Evolutionary conservation across 768 basidiomycete species (phyloP).

Genomic region (Sporobolomyces phaffii): DNA sequence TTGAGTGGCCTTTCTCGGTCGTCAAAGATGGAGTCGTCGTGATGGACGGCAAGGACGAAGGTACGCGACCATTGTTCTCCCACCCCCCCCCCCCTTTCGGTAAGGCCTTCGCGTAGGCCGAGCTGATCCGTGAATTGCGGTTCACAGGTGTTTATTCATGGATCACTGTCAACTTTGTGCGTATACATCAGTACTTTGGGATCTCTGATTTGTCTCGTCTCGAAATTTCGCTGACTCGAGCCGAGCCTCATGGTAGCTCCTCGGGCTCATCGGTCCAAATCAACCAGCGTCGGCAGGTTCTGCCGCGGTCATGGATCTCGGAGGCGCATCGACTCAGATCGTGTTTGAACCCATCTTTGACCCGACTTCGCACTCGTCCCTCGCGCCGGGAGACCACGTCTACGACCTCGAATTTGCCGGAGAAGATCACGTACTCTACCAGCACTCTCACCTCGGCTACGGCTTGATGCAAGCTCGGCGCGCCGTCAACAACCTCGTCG

Average conservation of each 20-base stretch:
- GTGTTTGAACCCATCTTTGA: conserved; percentile 78
- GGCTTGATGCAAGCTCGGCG: conserved; percentile 81
- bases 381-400: conserved; percentile 83
- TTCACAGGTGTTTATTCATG: conserved; percentile 73
- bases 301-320: conserved; percentile 89
- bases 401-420: conserved; percentile 75
- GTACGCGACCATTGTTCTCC: conserved; percentile 44
- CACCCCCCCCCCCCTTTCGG: no score
- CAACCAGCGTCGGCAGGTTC: conserved; percentile 53
- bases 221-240: background rate
- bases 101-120: no score
- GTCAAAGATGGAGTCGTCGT: conserved; percentile 67
- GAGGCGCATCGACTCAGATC: conserved; percentile 95
- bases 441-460: conserved; percentile 96
- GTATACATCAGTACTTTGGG: no score
- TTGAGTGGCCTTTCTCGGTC: conserved; percentile 63
- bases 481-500: conserved; percentile 79
- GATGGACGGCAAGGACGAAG: conserved; percentile 95
- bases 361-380: conserved; percentile 48
- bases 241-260: no score
- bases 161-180: conserved; percentile 86
- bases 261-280: conserved; percentile 63
- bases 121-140: background rate
- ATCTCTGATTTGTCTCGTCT: no score
- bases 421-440: conserved; percentile 69